Conservation (phyloP, 108 stramenopile genomes). For the Skeletonema menzelii region DNA sequence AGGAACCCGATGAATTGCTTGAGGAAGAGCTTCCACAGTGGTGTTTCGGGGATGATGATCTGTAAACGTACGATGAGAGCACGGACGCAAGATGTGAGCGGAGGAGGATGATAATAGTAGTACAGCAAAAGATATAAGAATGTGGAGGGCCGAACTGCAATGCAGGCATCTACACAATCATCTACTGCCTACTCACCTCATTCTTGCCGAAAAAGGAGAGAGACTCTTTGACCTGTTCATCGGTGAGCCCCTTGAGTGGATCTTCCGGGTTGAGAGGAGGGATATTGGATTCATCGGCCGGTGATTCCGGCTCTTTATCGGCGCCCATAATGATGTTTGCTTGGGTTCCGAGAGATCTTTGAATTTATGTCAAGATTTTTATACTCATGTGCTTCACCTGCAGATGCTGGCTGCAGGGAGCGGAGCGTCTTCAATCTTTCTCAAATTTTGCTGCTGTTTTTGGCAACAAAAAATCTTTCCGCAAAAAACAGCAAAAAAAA, state of each 20-base stretch:
- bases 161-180: not conserved
- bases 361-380: too few species aligned
- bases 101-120: not conserved
- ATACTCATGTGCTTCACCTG: too few species aligned
- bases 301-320: too few species aligned
- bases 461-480: too few species aligned
- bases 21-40: constrained; percentile 32
- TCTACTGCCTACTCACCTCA: constrained; percentile 24
- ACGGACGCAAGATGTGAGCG: not conserved
- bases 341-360: too few species aligned
- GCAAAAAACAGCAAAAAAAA: too few species aligned
- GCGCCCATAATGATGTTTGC: too few species aligned
- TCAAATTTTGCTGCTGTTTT: too few species aligned
- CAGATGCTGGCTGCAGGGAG: too few species aligned
- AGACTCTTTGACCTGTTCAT: constrained; percentile 10
- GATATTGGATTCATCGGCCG: constrained; percentile 5
- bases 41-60: constrained; percentile 34
- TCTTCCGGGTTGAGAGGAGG: constrained; percentile 29
- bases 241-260: constrained; percentile 16
- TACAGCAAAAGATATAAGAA: not conserved
- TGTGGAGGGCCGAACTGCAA: too few species aligned
- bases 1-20: constrained; percentile 41
- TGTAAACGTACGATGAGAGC: not conserved
- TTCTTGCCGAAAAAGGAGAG: constrained; percentile 20
- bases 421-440: too few species aligned